A percentile compares a stretch with the other conserved stretches of the same genome.
Conservation (phyloP, 768 basidiomycete genomes). For the Mycena pura region DNA sequence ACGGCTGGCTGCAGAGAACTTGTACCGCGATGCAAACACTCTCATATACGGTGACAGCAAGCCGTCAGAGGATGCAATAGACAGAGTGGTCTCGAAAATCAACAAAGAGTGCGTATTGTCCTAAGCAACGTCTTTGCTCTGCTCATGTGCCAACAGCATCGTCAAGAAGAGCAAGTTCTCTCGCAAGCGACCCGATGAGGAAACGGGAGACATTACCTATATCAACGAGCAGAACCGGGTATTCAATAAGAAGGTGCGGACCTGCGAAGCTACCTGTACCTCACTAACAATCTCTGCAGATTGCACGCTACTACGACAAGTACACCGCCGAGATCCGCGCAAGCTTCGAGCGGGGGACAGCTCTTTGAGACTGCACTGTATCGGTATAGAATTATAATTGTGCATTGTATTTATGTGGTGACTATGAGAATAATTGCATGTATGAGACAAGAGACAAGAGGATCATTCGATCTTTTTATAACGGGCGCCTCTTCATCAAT, state of each 20-base stretch:
- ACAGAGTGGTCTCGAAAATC: conserved; percentile 88
- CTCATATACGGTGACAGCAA: conserved; percentile 95
- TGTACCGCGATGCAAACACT: conserved; percentile 94
- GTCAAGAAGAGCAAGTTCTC: conserved; percentile 92
- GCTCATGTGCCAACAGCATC: conserved; percentile 55
- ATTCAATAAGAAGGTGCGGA: conserved; percentile 92
- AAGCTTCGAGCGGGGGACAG: conserved; percentile 97
- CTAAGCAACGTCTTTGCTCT: not conserved
- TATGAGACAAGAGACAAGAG: not conserved
- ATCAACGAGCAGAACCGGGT: conserved; percentile 99
- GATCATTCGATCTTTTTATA: not conserved
- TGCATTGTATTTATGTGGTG: too few relatives aligned
- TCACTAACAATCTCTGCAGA: conserved; percentile 49
- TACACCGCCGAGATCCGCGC: conserved; percentile 96
- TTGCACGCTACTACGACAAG: conserved; percentile 95
- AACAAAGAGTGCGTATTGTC: conserved; percentile 82
- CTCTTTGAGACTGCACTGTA: conserved; percentile 55
- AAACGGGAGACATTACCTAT: conserved; percentile 96
- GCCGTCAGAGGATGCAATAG: conserved; percentile 94
- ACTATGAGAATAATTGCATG: too few relatives aligned
- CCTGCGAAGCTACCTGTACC: not conserved
- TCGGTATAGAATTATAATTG: conserved; percentile 9
- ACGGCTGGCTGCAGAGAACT: conserved; percentile 73
- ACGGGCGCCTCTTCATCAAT: not conserved
- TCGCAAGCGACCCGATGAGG: conserved; percentile 87